Base-by-base conservation (phyloP, 345 rosid genomes). In the Brassica juncea region DNA sequence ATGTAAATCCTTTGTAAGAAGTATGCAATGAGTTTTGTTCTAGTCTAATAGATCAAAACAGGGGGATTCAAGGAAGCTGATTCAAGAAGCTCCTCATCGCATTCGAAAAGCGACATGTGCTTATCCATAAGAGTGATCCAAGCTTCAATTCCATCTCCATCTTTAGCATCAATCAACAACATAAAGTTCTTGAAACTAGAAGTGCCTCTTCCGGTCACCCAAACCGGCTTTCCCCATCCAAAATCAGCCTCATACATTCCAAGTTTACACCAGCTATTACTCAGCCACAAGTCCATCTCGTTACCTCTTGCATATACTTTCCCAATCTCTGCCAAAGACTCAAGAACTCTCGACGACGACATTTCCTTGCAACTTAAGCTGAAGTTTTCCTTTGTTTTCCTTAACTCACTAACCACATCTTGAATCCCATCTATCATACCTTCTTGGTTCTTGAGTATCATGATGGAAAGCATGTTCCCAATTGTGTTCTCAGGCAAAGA, bases 191-290 rank as follows among this genome's bases (percentile, higher is more conserved):
- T 82, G 79, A 49, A 77, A 66, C 0, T 8, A 30, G 81, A 66
- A 80, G 76, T 25, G 65, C 77, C 58, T 70, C 68, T 77, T 39
- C 75, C 81, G 3, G 85, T 82, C 23, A 82, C 82, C 85, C 82
- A 71, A 61, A 44, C 77, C n/a, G 92, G 90, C 27, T 70, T 82
- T 47, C 89, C 89, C 91, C 92, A 90, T 1, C 92, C 89, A 11
- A 86, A 90, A 73, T 90, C 88, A 2, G 76, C 81, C 39, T 76
- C 87, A 5, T 87, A 87, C 47, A 78, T 10, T 0, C 87, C 85
- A 3, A 86, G 84, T 15, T 75, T 77, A 37, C 85, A 81, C 77
- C 83, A 81, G 39, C 88, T 88, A 15, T 78, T 79, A 70, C 88
- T 85, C 14, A 71, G 71, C 62, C 76, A 81, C 2, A 66, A 7